Conservation (phyloP, 1,139 yeast species). For the Suhomyces bokatorum region DNA sequence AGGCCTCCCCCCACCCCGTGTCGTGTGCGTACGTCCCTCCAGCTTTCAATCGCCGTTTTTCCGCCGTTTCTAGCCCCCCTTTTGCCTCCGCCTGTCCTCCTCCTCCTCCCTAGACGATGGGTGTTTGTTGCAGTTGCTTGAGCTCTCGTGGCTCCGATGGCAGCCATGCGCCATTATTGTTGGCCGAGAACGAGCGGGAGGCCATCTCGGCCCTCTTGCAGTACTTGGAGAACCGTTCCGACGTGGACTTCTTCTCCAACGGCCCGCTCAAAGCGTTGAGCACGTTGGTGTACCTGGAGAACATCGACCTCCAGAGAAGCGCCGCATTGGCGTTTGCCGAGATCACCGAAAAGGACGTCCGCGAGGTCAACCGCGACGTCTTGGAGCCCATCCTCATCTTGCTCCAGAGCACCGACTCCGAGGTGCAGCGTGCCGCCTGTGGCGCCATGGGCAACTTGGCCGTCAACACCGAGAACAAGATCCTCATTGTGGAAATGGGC, state of each 20-base stretch:
- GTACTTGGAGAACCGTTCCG: constrained; percentile 80
- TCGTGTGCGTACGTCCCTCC: neutral
- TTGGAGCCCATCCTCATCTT: constrained; percentile 89
- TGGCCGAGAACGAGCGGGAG: constrained; percentile 96
- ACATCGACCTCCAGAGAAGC: constrained; percentile 90
- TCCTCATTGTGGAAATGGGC: constrained; percentile 95
- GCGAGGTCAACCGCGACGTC: constrained; percentile 87
- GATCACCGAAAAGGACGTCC: constrained; percentile 92
- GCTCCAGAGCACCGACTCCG: constrained; percentile 84
- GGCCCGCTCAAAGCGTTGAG: constrained; percentile 87
- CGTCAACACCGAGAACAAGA: constrained; percentile 91
- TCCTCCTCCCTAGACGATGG: constrained; percentile 41
- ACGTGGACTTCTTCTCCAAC: constrained; percentile 90
- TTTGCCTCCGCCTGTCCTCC: neutral
- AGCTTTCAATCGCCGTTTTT: neutral
- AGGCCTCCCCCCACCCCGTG: neutral
- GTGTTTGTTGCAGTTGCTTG: constrained; percentile 65
- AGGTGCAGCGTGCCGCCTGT: constrained; percentile 97
- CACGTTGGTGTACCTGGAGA: constrained; percentile 91
- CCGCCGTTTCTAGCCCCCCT: neutral
- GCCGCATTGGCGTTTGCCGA: constrained; percentile 99
- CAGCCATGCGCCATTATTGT: constrained; percentile 68
- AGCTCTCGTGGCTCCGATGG: constrained; percentile 41
- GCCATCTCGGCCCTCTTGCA: constrained; percentile 90
- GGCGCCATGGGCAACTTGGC: constrained; percentile 98